A percentile compares a stretch with the other conserved stretches of the same genome.
Conservation (phyloP, 495 filamentous ascomycete species). For the Xylaria acuta region DNA sequence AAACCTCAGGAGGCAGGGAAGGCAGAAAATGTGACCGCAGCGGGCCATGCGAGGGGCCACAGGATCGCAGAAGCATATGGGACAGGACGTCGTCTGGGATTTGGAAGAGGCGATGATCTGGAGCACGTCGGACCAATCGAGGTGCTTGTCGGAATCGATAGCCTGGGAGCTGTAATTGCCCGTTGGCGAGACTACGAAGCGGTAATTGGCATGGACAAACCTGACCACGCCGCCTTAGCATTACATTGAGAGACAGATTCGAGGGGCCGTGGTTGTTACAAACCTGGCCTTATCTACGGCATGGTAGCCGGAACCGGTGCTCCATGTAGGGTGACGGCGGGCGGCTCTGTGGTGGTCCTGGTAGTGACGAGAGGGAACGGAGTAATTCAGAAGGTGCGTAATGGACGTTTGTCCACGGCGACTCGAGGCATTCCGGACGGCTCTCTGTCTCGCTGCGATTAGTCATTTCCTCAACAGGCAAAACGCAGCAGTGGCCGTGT, state of each 20-base stretch:
- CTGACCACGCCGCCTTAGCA: conserved; percentile 46
- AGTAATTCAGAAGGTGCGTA: conserved; percentile 94
- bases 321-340: conserved; percentile 77
- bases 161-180: conserved; percentile 81
- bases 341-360: conserved; percentile 58
- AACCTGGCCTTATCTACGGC: conserved; percentile 87
- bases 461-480: conserved; percentile 16
- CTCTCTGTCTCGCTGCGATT: conserved; percentile 46
- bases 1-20: conserved; percentile 91
- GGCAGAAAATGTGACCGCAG: conserved; percentile 96
- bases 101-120: conserved; percentile 90
- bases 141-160: conserved; percentile 83
- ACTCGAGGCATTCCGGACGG: conserved; percentile 82
- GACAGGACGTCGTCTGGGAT: conserved; percentile 87
- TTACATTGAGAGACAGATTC: neutral
- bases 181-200: conserved; percentile 88
- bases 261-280: conserved; percentile 12
- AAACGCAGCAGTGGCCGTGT: conserved; percentile 18
- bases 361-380: conserved; percentile 77
- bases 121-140: conserved; percentile 89
- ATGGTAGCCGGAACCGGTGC: conserved; percentile 89
- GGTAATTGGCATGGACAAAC: conserved; percentile 97
- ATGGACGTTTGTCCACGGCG: conserved; percentile 95
- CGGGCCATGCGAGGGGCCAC: conserved; percentile 97
- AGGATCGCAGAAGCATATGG: conserved; percentile 89